phyloP scores from a whole-genome alignment of 805 yeast species.

The Debaryomyces maramus region DNA sequence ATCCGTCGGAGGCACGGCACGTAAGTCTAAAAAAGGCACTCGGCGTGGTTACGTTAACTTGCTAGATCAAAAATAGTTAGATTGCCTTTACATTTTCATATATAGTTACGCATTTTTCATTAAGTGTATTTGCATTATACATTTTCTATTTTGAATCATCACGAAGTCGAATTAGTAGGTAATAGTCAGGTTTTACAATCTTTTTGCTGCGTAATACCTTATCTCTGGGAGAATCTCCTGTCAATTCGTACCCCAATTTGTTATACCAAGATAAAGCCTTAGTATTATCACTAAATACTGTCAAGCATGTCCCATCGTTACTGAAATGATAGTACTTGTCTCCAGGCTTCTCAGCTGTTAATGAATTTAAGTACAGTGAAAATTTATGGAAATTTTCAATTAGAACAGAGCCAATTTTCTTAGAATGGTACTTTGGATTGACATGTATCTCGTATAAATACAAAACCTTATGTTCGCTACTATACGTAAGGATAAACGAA shows the following conservation, averaged over 20 bases:
- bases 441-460: conserved; percentile 63
- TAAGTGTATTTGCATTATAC: no score
- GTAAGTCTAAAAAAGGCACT: conserved; percentile 29
- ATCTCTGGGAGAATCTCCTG: conserved; percentile 48
- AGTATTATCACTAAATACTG: conserved; percentile 51
- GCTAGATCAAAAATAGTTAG: conserved; percentile 18
- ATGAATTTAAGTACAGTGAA: conserved; percentile 15
- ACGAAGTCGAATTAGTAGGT: conserved; percentile 23
- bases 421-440: conserved; percentile 29
- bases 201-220: conserved; percentile 40
- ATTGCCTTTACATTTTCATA: no score
- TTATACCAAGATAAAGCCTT: conserved; percentile 46
- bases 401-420: conserved; percentile 40
- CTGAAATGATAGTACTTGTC: conserved; percentile 9
- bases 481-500: conserved; percentile 46
- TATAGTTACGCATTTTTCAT: no score
- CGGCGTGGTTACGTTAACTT: conserved; percentile 38
- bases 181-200: conserved; percentile 44
- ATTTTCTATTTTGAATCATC: no score
- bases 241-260: conserved; percentile 35
- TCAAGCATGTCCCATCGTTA: conserved; percentile 37
- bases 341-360: neutral
- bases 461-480: conserved; percentile 38
- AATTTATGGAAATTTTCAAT: conserved; percentile 36
- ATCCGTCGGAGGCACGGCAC: conserved; percentile 13